These are phyloP conservation scores for Helianthus annuus DNA, from an alignment of 129 eudicot species.

Conservation along the genomic window DNA sequence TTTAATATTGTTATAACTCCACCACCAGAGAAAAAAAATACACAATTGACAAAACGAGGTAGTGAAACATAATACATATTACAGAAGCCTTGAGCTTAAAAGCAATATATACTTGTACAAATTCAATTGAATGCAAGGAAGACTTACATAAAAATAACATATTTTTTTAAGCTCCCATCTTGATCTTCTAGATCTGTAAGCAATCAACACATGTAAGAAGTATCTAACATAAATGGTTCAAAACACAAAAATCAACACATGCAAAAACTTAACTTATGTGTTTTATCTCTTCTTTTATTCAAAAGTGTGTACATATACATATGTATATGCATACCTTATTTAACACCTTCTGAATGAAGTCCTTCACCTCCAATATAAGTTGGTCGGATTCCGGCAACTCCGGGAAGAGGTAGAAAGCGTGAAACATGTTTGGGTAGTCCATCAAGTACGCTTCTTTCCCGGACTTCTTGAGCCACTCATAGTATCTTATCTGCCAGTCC, in stretches of 20 bases:
- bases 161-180: not conserved
- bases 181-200: not conserved
- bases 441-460: slow-evolving; percentile 31
- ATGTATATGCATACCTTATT: not conserved
- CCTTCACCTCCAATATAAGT: slow-evolving; percentile 12
- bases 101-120: too few species aligned
- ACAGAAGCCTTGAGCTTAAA: too few species aligned
- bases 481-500: slow-evolving; percentile 39
- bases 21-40: too few species aligned
- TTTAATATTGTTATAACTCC: too few species aligned
- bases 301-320: too few species aligned
- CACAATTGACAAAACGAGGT: too few species aligned
- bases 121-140: too few species aligned
- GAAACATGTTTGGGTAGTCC: slow-evolving; percentile 40
- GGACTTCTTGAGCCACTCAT: slow-evolving; percentile 30
- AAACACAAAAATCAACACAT: not conserved
- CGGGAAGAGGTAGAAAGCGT: slow-evolving; percentile 19
- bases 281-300: too few species aligned
- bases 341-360: slow-evolving; percentile 24
- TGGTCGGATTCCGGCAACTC: slow-evolving; percentile 34
- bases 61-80: too few species aligned
- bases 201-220: not conserved
- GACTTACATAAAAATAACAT: too few species aligned
- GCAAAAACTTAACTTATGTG: too few species aligned
- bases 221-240: not conserved